Evolutionary conservation across 169 alveolate species (phyloP).

Genomic region (Eimeria tenella): DNA sequence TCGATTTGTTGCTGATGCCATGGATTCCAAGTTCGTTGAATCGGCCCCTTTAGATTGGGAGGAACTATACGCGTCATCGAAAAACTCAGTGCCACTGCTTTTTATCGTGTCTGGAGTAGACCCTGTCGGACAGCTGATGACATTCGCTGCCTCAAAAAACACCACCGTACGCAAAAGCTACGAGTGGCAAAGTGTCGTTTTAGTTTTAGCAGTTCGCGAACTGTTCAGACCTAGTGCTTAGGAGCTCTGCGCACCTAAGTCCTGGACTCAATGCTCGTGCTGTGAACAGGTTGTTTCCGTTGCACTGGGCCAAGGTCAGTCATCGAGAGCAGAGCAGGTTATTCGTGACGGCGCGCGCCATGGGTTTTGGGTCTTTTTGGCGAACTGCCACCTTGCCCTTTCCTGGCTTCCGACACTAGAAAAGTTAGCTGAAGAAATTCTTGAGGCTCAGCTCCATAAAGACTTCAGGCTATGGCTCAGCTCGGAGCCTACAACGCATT

Average conservation of each 20-base stretch:
- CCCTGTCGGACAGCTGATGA: constrained; percentile 92
- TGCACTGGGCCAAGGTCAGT: constrained; percentile 96
- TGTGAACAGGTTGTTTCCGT: constrained; percentile 84
- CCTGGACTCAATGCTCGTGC: not conserved
- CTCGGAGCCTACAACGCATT: constrained; percentile 94
- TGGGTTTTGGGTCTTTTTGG: constrained; percentile 96
- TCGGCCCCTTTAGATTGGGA: constrained; percentile 93
- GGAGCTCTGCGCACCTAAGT: too few species aligned
- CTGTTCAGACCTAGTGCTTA: too few species aligned
- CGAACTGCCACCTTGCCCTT: constrained; percentile 95
- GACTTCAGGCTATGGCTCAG: constrained; percentile 96
- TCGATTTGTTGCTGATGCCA: constrained; percentile 89
- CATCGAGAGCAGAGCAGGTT: constrained; percentile 91
- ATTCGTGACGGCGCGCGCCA: constrained; percentile 93
- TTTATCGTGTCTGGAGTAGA: constrained; percentile 96
- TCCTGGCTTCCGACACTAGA: constrained; percentile 94
- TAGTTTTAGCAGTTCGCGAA: too few species aligned
- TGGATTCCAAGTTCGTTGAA: constrained; percentile 93
- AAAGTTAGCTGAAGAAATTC: constrained; percentile 84
- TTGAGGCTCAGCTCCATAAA: constrained; percentile 91
- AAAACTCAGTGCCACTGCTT: constrained; percentile 89
- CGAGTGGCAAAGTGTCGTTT: not conserved
- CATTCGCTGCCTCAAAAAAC: constrained; percentile 87
- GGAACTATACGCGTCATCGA: constrained; percentile 91
- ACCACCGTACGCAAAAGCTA: constrained; percentile 20